phyloP scores from a whole-genome alignment of 257 asterid genomes.

The Capsicum chinense region DNA sequence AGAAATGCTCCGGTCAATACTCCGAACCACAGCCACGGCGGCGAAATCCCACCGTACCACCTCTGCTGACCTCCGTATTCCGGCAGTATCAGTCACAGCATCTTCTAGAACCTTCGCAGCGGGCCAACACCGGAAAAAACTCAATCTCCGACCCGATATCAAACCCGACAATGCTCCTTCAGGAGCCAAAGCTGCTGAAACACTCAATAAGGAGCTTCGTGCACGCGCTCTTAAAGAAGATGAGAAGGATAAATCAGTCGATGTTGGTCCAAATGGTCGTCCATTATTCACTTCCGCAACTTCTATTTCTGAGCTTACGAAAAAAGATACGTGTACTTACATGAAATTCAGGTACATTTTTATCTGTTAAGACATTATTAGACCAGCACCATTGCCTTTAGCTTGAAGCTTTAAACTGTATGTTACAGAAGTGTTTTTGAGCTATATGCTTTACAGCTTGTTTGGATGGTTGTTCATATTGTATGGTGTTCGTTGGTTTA shows the following conservation, averaged over 20 bases:
- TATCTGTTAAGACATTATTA: not conserved
- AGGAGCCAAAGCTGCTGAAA: conserved; percentile 40
- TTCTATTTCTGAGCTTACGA: conserved; percentile 61
- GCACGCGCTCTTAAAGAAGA: conserved; percentile 77
- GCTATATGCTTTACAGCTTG: too few species aligned
- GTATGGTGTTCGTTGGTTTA: too few species aligned
- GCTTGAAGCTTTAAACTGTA: too few species aligned
- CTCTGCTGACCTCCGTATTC: not conserved
- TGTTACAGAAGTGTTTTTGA: too few species aligned
- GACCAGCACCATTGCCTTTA: not conserved
- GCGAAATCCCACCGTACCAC: conserved; percentile 24
- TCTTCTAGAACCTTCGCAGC: conserved; percentile 56
- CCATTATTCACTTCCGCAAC: conserved; percentile 66
- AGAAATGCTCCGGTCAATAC: conserved; percentile 65
- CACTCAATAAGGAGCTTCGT: conserved; percentile 62
- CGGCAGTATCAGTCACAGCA: conserved; percentile 39
- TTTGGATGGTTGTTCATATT: too few species aligned
- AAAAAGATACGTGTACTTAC: conserved; percentile 61
- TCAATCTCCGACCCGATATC: conserved; percentile 46
- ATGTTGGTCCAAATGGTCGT: conserved; percentile 79
- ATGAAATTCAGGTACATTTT: conserved; percentile 67
- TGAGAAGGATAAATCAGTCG: conserved; percentile 66
- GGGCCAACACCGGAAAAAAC: conserved; percentile 39
- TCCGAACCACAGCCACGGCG: conserved; percentile 55
- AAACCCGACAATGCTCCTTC: conserved; percentile 46